These are phyloP conservation scores for Kitagawia praeruptora DNA, from an alignment of 129 eudicot genomes.

Conservation along the genomic window DNA sequence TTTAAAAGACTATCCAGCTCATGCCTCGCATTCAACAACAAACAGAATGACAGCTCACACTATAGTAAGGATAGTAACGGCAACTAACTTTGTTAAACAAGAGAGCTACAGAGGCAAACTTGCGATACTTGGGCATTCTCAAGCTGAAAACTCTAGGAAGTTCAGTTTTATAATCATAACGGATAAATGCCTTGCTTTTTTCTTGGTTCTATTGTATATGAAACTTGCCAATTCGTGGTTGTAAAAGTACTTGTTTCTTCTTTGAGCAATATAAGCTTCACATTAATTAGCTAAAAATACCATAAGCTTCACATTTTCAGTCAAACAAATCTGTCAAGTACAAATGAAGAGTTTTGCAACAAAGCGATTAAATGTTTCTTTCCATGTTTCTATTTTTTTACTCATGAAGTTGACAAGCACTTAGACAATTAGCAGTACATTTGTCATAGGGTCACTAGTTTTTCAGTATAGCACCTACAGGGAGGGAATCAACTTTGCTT, in stretches of 20 bases:
- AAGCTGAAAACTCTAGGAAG: neutral
- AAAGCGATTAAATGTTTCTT: neutral
- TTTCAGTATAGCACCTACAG: neutral
- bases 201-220: too few relatives aligned
- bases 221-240: neutral
- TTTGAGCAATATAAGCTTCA: neutral
- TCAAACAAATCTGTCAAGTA: neutral
- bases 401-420: neutral
- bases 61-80: too few relatives aligned
- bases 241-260: neutral
- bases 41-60: too few relatives aligned
- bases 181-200: too few relatives aligned
- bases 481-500: neutral
- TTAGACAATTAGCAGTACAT: neutral
- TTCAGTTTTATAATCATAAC: too few relatives aligned
- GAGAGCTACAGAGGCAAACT: neutral
- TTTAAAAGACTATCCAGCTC: too few relatives aligned
- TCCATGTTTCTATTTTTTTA: neutral
- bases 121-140: neutral
- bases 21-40: too few relatives aligned
- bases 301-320: neutral
- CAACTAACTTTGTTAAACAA: neutral
- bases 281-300: neutral
- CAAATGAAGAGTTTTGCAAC: neutral
- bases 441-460: neutral